Percentiles rank a stretch among this genome's conserved stretches.
Conservation (phyloP, 2,329 filamentous ascomycete genomes). For the Didymella pomorum region DNA sequence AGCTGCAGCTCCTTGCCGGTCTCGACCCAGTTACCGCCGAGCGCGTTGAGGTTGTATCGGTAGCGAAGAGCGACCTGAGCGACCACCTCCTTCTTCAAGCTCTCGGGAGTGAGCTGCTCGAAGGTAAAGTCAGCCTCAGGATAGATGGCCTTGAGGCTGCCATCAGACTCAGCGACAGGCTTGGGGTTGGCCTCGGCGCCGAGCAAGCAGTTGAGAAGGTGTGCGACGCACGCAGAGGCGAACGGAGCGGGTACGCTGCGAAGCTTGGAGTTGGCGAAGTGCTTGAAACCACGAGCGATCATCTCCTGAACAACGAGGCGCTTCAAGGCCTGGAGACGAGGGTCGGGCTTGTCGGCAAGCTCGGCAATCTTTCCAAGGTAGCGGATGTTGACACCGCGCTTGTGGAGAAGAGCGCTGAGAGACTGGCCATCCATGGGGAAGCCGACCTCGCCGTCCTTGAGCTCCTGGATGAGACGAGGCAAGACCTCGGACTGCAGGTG, state of each 20-base stretch:
- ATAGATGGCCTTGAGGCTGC: conserved; percentile 77
- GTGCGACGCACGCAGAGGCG: conserved; percentile 79
- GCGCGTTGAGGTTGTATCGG: conserved; percentile 69
- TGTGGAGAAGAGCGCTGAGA: conserved; percentile 86
- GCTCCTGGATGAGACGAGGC: conserved; percentile 83
- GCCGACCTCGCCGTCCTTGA: conserved; percentile 90
- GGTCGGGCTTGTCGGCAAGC: conserved; percentile 66
- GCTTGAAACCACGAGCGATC: conserved; percentile 95
- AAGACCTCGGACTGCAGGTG: conserved; percentile 80
- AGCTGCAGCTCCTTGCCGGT: conserved; percentile 79
- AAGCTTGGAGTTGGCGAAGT: conserved; percentile 81
- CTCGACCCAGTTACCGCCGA: conserved; percentile 73
- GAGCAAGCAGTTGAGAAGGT: conserved; percentile 92
- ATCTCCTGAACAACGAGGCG: conserved; percentile 88
- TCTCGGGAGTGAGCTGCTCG: conserved; percentile 77
- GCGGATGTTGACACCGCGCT: conserved; percentile 94
- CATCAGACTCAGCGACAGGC: conserved; percentile 79
- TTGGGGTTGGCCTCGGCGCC: conserved; percentile 78
- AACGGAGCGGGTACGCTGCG: conserved; percentile 81
- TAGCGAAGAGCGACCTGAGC: conserved; percentile 77
- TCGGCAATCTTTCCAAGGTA: conserved; percentile 88
- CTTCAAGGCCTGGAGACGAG: conserved; percentile 78
- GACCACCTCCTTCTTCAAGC: conserved; percentile 73
- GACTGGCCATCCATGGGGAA: conserved; percentile 99
- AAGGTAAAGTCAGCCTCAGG: conserved; percentile 83